Evolutionary conservation across 352 stramenopile genomes (phyloP).

Genomic region (Elongisporangium anandrum): DNA sequence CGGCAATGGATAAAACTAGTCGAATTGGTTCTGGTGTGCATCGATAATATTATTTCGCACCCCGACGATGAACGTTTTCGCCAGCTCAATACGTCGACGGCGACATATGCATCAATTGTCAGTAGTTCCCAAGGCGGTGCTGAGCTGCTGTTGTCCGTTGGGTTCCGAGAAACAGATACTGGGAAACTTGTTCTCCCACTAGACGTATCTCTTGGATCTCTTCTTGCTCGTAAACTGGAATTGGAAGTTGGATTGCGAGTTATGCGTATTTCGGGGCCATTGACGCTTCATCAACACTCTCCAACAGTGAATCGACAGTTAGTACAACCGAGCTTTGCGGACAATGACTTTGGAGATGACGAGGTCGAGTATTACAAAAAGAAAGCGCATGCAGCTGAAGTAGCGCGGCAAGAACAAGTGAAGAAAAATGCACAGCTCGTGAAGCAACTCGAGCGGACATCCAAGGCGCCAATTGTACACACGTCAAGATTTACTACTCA

Average conservation of each 20-base stretch:
- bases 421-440: slow-evolving; percentile 15
- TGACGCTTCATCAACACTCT: neutral
- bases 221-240: slow-evolving; percentile 41
- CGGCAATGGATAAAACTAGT: slow-evolving; percentile 30
- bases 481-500: neutral
- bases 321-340: neutral
- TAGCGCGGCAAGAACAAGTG: slow-evolving; percentile 19
- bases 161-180: slow-evolving; percentile 47
- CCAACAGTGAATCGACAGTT: neutral
- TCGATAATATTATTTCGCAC: slow-evolving; percentile 49
- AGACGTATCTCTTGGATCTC: slow-evolving; percentile 12
- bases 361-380: slow-evolving; percentile 24
- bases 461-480: neutral
- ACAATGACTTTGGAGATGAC: neutral
- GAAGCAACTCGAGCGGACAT: slow-evolving; percentile 20
- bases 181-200: slow-evolving; percentile 29
- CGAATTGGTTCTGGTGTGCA: slow-evolving; percentile 38
- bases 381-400: slow-evolving; percentile 19
- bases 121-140: slow-evolving; percentile 24
- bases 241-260: slow-evolving; percentile 28
- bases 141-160: slow-evolving; percentile 37
- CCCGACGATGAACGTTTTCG: slow-evolving; percentile 40
- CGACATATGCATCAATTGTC: slow-evolving; percentile 41
- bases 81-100: slow-evolving; percentile 43
- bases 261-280: neutral